Evolutionary conservation across 1,284 basidiomycete species (phyloP).

Genomic region (Anthracocystis setariae): DNA sequence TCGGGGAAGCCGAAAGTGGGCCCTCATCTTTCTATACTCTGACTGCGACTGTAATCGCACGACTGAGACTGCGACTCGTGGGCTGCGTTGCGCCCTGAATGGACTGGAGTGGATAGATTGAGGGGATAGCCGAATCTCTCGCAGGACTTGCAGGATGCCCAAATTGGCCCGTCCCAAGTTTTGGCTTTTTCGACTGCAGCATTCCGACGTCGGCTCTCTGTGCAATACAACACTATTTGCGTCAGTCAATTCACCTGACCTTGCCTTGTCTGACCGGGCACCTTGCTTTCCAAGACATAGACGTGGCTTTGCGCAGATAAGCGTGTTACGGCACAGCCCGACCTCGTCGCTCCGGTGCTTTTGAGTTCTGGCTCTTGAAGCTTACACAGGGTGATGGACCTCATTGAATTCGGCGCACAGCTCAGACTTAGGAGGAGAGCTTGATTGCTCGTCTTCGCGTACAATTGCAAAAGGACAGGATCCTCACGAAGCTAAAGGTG

Average conservation of each 20-base stretch:
- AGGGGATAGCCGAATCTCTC: background rate
- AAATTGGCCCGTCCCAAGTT: conserved; percentile 21
- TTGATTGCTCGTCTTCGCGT: too few relatives aligned
- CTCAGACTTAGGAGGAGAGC: too few relatives aligned
- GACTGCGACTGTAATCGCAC: too few relatives aligned
- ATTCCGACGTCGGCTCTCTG: conserved; percentile 9
- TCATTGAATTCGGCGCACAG: too few relatives aligned
- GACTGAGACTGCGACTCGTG: background rate
- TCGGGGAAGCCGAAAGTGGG: background rate
- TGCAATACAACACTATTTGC: background rate
- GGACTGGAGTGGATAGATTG: too few relatives aligned
- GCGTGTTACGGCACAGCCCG: background rate
- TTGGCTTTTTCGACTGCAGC: background rate
- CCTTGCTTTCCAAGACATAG: conserved; percentile 1
- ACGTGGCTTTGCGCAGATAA: conserved; percentile 6
- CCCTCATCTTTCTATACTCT: too few relatives aligned
- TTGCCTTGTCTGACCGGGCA: conserved; percentile 5
- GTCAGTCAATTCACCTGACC: conserved; percentile 8
- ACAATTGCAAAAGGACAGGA: too few relatives aligned
- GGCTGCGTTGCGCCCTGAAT: background rate
- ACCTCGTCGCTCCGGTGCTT: background rate
- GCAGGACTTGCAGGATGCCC: background rate
- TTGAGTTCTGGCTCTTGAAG: too few relatives aligned
- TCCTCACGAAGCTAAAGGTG: too few relatives aligned
- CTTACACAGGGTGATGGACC: too few relatives aligned